Percentiles rank a stretch among this genome's conserved stretches.
Evolutionary conservation across 23 red algal species (phyloP).

Genomic region (Gracilaria caudata): DNA sequence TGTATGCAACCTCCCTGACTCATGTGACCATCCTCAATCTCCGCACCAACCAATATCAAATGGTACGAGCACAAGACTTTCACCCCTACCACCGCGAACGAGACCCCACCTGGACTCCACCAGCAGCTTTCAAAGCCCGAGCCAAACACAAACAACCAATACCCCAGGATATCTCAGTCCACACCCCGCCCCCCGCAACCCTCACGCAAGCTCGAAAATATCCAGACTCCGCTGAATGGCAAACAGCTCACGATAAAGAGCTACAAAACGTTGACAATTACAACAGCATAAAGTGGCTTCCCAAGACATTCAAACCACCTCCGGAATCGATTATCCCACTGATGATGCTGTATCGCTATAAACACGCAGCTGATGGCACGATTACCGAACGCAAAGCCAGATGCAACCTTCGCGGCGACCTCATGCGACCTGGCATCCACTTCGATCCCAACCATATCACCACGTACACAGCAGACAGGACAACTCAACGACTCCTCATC

Average conservation of each 20-base stretch:
- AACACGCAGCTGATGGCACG: neutral
- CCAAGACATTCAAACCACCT: neutral
- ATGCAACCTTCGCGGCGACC: neutral
- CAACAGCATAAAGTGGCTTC: neutral
- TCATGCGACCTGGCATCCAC: slow-evolving; percentile 26
- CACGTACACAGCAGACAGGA: neutral
- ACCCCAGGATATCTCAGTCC: neutral
- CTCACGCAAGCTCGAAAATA: neutral
- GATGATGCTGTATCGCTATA: neutral
- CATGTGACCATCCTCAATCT: neutral
- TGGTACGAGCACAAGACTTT: neutral
- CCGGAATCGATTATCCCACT: neutral
- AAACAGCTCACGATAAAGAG: neutral
- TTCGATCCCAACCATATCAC: slow-evolving; percentile 27
- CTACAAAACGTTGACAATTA: neutral
- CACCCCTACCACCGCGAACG: neutral
- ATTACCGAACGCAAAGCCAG: slow-evolving; percentile 1
- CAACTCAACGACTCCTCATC: neutral
- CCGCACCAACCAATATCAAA: neutral
- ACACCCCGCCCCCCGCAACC: neutral
- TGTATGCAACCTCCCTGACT: neutral
- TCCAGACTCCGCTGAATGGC: neutral
- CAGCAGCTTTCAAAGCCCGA: neutral
- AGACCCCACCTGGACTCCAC: neutral
- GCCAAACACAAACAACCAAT: neutral